Base-by-base conservation (phyloP, 768 basidiomycete genomes). In the Tubosaeta sp. region DNA sequence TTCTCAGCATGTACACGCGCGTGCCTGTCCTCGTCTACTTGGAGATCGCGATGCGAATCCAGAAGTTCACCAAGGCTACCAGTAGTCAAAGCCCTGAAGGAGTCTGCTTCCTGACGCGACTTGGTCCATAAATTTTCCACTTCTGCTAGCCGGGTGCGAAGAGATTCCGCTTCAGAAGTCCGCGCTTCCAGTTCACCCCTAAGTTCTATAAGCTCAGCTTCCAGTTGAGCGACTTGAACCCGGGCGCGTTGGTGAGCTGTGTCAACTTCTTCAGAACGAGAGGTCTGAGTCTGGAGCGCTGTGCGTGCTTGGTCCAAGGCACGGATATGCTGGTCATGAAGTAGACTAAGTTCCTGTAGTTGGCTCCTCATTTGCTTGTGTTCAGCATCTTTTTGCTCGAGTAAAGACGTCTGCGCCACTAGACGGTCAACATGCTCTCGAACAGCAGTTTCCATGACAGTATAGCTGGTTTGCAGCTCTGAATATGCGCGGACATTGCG, bases 91-190 rank as follows among this genome's bases (percentile, higher is more conserved):
- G 88, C 86, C 48, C 93, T 77, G 68, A 94, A 84, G 2, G 87
- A 83, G 66, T 96, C 94, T 3, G 93, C 91, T 73, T 97, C 93
- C 70, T 94, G 88, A 13, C 93, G 83, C 38, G 92, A 91, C 67
- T 92, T 89, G 22, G 88, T 81, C 86, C 93, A 96, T 9, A 87
- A 83, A 63, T 88, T 92, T 71, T 96, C 94, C 38, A 86, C 84
- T 48, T 94, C 90, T 22, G 79, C 73, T 38, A 94, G 70, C 48
- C 86, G 76, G 10, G 75, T 70, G 40, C 81, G 79, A 6, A 84
- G 76, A 9, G 81, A 68, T 54, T 94, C 91, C 14, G 83, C 80
- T 66, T 96, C 94, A 3, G 79, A 73, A 1, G 77, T 79, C 52
- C 83, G 79, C 3, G 82, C 71, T 66, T 95, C 92, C 18, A 96